Evolutionary conservation across 2,329 filamentous ascomycete species (phyloP).

Genomic region (Gnomoniopsis sp.): DNA sequence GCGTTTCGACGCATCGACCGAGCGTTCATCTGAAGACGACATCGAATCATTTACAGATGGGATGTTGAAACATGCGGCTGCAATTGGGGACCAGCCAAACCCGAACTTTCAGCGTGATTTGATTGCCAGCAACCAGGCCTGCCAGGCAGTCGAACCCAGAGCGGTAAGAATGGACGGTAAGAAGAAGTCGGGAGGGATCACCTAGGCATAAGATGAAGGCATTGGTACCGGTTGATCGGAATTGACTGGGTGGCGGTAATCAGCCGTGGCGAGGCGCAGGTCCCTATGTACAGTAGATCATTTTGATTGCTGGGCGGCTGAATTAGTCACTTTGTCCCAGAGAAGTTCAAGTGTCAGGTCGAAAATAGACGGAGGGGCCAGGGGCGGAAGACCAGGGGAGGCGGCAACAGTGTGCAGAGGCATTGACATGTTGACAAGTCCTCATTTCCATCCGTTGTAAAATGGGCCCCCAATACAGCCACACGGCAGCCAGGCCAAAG

Average conservation of each 20-base stretch:
- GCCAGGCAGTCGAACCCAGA: too few species aligned
- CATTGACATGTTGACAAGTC: constrained; percentile 1
- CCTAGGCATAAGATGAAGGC: too few species aligned
- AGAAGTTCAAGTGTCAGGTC: not conserved
- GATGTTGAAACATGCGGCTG: constrained; percentile 3
- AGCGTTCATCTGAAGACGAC: constrained; percentile 1
- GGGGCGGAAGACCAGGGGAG: not conserved
- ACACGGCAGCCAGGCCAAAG: not conserved
- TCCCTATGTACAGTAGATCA: too few species aligned
- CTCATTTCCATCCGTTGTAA: not conserved
- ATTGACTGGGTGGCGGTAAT: too few species aligned
- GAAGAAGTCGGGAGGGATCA: too few species aligned
- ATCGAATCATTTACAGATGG: constrained; percentile 2
- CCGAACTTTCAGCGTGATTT: not conserved
- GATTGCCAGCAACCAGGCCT: too few species aligned
- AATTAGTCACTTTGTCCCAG: not conserved
- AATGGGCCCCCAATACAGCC: not conserved
- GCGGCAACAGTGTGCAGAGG: not conserved
- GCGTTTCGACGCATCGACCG: not conserved
- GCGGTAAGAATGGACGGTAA: too few species aligned
- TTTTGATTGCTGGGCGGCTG: too few species aligned
- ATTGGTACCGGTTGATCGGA: too few species aligned
- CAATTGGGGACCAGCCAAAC: not conserved
- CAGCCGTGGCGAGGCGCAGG: too few species aligned
- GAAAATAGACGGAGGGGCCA: not conserved